Conservation (phyloP, 1,139 yeast species). For the Yamadazyma trypodendri region DNA sequence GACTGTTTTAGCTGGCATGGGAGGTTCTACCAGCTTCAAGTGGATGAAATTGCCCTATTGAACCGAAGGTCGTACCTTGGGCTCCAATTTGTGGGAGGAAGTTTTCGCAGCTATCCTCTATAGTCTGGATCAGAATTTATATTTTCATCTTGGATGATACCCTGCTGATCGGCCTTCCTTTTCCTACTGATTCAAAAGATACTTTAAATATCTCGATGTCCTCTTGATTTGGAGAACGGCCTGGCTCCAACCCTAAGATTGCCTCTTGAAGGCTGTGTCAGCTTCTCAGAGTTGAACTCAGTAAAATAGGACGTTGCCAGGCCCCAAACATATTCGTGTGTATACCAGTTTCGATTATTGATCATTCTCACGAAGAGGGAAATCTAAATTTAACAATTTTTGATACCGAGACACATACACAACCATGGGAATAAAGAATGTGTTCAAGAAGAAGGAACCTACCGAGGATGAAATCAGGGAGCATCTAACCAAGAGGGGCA, state of each 20-base stretch:
- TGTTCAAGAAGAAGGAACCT: constrained; percentile 62
- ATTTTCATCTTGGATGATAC: no score
- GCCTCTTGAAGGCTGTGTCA: neutral
- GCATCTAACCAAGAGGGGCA: constrained; percentile 51
- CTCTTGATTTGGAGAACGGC: constrained; percentile 45
- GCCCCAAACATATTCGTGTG: neutral
- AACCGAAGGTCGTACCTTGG: no score
- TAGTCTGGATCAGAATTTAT: no score
- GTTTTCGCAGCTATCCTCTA: no score
- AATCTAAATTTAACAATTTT: neutral
- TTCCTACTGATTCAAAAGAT: constrained; percentile 34
- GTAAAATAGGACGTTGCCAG: no score
- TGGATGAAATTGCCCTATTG: neutral
- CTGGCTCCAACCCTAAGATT: constrained; percentile 52
- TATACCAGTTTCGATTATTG: neutral
- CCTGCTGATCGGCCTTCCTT: constrained; percentile 6
- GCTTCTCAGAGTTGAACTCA: no score
- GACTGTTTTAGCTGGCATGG: constrained; percentile 47
- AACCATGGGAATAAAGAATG: constrained; percentile 47
- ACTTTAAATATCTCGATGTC: constrained; percentile 51
- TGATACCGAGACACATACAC: neutral
- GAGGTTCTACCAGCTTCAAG: constrained; percentile 11
- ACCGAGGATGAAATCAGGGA: constrained; percentile 56
- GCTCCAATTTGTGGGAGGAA: neutral
- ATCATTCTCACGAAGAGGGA: constrained; percentile 1